Conservation (phyloP, 2,329 filamentous ascomycete genomes). For the Diaporthe longicolla region DNA sequence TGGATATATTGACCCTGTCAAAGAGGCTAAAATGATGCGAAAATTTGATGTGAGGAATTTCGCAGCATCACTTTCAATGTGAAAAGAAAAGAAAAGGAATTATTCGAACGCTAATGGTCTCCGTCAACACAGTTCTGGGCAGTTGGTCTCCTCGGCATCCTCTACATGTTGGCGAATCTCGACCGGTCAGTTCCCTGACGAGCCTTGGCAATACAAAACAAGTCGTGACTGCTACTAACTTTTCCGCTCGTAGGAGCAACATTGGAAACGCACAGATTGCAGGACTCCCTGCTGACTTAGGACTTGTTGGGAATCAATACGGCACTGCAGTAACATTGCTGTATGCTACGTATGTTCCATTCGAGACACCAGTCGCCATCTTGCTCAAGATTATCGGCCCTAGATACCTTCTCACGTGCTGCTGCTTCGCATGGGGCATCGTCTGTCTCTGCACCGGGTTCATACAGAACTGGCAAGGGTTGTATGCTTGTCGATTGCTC, state of each 20-base stretch:
- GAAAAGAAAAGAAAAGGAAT: too few species aligned
- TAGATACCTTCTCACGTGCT: conserved; percentile 49
- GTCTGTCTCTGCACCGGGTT: conserved; percentile 51
- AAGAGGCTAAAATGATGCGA: conserved; percentile 40
- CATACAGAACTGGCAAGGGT: conserved; percentile 48
- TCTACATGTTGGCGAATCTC: conserved; percentile 46
- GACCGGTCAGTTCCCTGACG: conserved; percentile 42
- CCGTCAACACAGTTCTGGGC: conserved; percentile 25
- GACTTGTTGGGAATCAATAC: conserved; percentile 46
- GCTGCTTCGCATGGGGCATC: conserved; percentile 46
- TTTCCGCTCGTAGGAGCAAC: conserved; percentile 41
- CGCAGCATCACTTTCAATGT: neutral
- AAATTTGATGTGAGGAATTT: conserved; percentile 36
- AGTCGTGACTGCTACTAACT: neutral
- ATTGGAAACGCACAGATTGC: conserved; percentile 48
- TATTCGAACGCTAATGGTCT: neutral
- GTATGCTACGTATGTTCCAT: conserved; percentile 52
- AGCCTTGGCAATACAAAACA: neutral
- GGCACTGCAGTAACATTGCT: conserved; percentile 52
- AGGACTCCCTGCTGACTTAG: conserved; percentile 44
- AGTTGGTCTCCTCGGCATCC: conserved; percentile 36
- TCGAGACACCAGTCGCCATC: conserved; percentile 51
- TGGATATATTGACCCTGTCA: conserved; percentile 34
- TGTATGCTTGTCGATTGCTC: conserved; percentile 46
- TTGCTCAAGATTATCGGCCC: conserved; percentile 53